Evolutionary conservation across 202 grass and related monocot genomes (phyloP).

Genomic region (Bolboschoenoplectus hybrid): DNA sequence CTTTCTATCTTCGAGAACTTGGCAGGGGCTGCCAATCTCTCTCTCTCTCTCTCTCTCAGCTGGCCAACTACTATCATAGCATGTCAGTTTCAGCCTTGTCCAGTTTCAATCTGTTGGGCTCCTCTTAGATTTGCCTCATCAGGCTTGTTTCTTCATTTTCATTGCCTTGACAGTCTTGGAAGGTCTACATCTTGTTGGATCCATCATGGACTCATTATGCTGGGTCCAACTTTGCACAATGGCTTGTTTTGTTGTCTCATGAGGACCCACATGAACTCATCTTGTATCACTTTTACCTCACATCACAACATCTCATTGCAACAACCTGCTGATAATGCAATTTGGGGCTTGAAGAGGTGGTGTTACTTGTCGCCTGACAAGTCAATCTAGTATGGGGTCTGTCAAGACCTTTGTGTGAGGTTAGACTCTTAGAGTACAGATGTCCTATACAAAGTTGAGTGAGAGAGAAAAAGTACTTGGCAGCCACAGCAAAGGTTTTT

Average conservation of each 20-base stretch:
- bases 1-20: too few relatives aligned
- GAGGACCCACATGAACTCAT: not conserved
- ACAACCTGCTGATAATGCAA: not conserved
- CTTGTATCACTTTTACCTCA: not conserved
- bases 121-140: not conserved
- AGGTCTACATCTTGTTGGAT: not conserved
- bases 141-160: not conserved
- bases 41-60: not conserved
- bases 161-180: not conserved
- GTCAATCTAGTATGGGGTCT: not conserved
- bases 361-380: not conserved
- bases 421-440: not conserved
- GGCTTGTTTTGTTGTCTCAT: slow-evolving; percentile 6
- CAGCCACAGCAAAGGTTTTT: not conserved
- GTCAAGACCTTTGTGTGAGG: not conserved
- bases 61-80: not conserved
- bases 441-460: not conserved
- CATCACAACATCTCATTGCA: not conserved
- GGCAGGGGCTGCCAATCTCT: not conserved
- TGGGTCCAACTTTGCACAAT: slow-evolving; percentile 13
- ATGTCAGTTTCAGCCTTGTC: slow-evolving; percentile 9
- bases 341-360: not conserved
- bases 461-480: not conserved
- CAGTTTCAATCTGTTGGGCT: not conserved
- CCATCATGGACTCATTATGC: not conserved